Base-by-base conservation (phyloP, 2,329 filamentous ascomycete species). In the Monosporascus sp. region DNA sequence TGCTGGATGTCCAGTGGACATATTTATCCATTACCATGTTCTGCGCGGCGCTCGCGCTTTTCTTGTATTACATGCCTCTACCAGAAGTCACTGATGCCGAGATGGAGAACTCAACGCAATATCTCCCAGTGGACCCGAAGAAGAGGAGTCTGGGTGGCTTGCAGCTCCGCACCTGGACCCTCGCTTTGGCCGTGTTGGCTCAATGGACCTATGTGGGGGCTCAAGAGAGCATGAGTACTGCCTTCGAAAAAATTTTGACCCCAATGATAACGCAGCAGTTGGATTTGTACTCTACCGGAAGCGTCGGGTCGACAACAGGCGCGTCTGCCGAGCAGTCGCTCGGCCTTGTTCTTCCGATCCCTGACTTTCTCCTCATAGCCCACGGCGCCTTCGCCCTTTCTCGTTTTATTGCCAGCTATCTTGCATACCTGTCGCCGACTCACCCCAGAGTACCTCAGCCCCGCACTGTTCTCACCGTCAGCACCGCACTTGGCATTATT, bases 161-260 rank as follows among this genome's bases (percentile, higher is more conserved):
- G 5, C 76, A 82, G 58, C 70, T 82, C 25, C 77, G 79, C 24
- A 82, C 79, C 1, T 72, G 77, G 63, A 77, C 73, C 36, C 76
- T 96, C 8, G 81, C 83, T 55, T 78, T 92, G 54, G 90, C 88
- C 0, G 83, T 91, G 0, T 69, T 87, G 37, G 84, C 88, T 0
- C 90, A 95, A 63, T 95, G 89, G 74, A 81, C 82, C 35, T 95
- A 95, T 64, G 85, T 89, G 1, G 88, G 87, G 7, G 82, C 85
- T 0, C 90, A 96, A 63, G 85, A 86, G 62, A 77, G 75, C 64
- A 78, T 82, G 70, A 81, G 77, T 58, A 79, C 85, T 60, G 87
- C 78, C 67, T 85, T 87, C 63, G 69, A 76, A 17, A 65, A 68
- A n/a, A 68, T 85, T 11, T 62, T 85, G 49, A 65, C 72, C 7